Percentiles rank a stretch among this genome's conserved stretches.
Evolutionary conservation across 2,329 filamentous ascomycete species (phyloP).

Genomic region (Paracamarosporium sp.): DNA sequence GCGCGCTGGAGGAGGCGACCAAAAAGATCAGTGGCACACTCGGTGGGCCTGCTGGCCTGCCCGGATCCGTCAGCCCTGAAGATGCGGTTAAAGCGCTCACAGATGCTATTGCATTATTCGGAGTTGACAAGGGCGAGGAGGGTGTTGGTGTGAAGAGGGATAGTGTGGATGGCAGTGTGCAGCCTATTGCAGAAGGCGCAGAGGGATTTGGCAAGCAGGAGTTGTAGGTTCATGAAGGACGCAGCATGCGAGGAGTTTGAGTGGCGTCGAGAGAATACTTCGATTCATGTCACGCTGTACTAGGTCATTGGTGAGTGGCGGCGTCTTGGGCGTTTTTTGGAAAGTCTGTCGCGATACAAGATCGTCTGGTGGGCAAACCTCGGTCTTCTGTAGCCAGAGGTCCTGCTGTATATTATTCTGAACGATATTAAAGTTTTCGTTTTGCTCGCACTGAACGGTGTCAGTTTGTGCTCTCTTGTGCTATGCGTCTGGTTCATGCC

Average conservation of each 20-base stretch:
- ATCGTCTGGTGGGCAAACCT: conserved; percentile 1
- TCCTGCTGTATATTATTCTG: conserved; percentile 12
- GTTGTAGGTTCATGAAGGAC: conserved; percentile 26
- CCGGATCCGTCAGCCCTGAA: conserved; percentile 38
- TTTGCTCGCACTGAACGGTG: no score
- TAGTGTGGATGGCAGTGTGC: conserved; percentile 30
- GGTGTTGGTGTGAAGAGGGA: conserved; percentile 40
- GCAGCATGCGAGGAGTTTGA: background rate
- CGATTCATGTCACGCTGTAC: background rate
- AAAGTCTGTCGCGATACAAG: conserved; percentile 1
- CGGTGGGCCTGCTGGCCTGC: conserved; percentile 36
- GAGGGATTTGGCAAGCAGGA: conserved; percentile 44
- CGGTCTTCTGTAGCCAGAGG: background rate
- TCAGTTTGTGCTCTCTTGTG: no score
- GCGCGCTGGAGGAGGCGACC: conserved; percentile 80
- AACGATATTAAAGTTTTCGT: conserved; percentile 1
- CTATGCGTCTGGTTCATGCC: no score
- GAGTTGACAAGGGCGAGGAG: conserved; percentile 46
- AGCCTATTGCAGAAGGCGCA: conserved; percentile 38
- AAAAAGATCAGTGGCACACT: conserved; percentile 50
- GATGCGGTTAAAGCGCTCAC: conserved; percentile 42
- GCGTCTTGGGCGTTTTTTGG: conserved; percentile 3
- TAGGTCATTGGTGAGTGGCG: background rate
- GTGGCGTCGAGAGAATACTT: background rate
- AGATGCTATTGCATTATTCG: conserved; percentile 42